A percentile compares a stretch with the other conserved stretches of the same genome.
Conservation (phyloP, 2,329 filamentous ascomycete genomes). For the Pyrenophora teres region DNA sequence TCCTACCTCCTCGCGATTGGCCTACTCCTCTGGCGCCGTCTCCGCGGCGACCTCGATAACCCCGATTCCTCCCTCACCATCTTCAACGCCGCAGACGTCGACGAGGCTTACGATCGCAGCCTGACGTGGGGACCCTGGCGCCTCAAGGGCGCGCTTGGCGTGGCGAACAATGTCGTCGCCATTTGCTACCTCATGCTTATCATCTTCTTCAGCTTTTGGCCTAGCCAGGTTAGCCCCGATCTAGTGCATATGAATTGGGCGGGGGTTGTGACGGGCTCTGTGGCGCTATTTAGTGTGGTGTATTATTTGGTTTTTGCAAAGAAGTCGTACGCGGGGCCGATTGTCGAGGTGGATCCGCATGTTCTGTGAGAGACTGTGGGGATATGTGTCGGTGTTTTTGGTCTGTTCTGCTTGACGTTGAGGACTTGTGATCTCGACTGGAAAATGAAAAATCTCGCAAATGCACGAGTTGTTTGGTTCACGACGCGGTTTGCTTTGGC, state of each 20-base stretch:
- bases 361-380: slow-evolving; percentile 11
- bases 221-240: slow-evolving; percentile 22
- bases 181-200: slow-evolving; percentile 41
- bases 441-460: no score
- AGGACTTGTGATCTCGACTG: no score
- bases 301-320: slow-evolving; percentile 41
- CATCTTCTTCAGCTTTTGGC: slow-evolving; percentile 47
- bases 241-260: slow-evolving; percentile 41
- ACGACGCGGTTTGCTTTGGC: no score
- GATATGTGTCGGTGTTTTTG: no score
- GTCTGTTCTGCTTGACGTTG: no score
- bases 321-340: slow-evolving; percentile 40
- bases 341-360: slow-evolving; percentile 39
- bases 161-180: slow-evolving; percentile 40
- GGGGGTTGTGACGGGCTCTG: slow-evolving; percentile 38
- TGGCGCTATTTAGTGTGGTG: slow-evolving; percentile 35
- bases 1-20: slow-evolving; percentile 43
- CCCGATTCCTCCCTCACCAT: slow-evolving; percentile 27
- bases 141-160: slow-evolving; percentile 34
- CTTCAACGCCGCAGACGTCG: slow-evolving; percentile 27
- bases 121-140: slow-evolving; percentile 44
- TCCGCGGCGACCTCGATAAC: slow-evolving; percentile 39
- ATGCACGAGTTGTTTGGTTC: no score
- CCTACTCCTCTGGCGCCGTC: slow-evolving; percentile 43
- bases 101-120: slow-evolving; percentile 27